Percentiles rank a stretch among this genome's conserved stretches.
These are phyloP conservation scores for Mediolabrus comicus DNA, from an alignment of 108 stramenopile genomes.

Conservation along the genomic window DNA sequence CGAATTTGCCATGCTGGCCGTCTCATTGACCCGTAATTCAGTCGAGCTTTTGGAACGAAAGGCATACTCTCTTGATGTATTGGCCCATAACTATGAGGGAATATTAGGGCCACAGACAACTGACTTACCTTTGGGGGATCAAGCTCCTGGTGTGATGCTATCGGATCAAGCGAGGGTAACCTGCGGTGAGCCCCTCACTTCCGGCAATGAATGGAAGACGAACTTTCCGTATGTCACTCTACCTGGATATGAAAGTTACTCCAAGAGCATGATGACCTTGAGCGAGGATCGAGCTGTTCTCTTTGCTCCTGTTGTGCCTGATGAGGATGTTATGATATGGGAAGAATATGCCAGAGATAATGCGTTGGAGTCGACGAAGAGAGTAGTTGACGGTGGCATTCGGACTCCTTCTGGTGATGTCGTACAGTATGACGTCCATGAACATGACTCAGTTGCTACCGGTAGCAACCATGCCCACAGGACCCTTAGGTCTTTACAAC, in stretches of 20 bases:
- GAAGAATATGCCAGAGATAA: slow-evolving; percentile 6
- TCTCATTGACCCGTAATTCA: background rate
- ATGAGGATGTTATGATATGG: background rate
- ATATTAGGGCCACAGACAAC: background rate
- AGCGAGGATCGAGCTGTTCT: background rate
- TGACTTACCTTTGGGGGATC: background rate
- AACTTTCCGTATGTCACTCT: slow-evolving; percentile 4
- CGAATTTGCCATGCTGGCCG: background rate
- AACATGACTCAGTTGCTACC: background rate
- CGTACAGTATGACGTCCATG: background rate
- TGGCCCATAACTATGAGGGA: slow-evolving; percentile 1
- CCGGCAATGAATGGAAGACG: background rate
- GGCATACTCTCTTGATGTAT: background rate
- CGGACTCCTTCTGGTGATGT: background rate
- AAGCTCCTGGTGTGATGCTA: slow-evolving; percentile 1
- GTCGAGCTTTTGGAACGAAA: background rate
- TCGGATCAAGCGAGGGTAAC: background rate
- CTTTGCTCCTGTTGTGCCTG: background rate
- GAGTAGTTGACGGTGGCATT: slow-evolving; percentile 2
- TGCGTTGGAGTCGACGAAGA: background rate
- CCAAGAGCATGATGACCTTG: background rate
- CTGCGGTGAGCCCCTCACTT: background rate
- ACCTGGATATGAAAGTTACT: slow-evolving; percentile 1
- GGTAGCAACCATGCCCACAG: background rate
- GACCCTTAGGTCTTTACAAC: background rate